Conservation (phyloP, 208 protist species). For the Acanthamoeba pearcei region DNA sequence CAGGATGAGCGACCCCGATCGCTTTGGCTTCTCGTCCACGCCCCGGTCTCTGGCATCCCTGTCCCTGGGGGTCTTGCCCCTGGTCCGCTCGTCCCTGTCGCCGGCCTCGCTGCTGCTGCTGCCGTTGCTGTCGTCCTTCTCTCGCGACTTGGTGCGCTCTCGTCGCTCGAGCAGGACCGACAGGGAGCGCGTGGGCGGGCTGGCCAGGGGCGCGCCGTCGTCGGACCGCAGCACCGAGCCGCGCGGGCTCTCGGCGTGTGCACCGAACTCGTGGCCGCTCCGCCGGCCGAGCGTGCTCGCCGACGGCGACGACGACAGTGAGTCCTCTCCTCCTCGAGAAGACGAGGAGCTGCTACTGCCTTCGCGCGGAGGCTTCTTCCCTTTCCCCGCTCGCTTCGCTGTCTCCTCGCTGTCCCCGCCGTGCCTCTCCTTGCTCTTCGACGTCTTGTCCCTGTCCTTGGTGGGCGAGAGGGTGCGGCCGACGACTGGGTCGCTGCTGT, state of each 20-base stretch:
- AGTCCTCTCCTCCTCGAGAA: neutral
- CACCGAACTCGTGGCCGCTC: neutral
- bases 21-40: neutral
- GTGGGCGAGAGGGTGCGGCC: neutral
- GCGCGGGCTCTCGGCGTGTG: neutral
- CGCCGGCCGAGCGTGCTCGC: too few species aligned
- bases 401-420: neutral
- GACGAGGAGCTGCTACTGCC: too few species aligned
- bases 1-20: neutral
- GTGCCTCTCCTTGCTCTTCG: neutral
- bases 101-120: slow-evolving; percentile 30
- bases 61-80: neutral
- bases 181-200: neutral
- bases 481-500: neutral
- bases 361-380: too few species aligned
- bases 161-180: neutral
- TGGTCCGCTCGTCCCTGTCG: slow-evolving; percentile 31
- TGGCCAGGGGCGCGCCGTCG: neutral
- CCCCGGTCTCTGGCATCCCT: neutral
- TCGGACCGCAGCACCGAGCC: neutral
- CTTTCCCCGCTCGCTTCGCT: neutral
- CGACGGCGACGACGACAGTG: neutral
- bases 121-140: slow-evolving; percentile 45
- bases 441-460: neutral
- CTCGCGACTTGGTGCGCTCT: neutral